These are phyloP conservation scores for Parietaria judaica DNA, from an alignment of 306 rosid species.

Conservation along the genomic window DNA sequence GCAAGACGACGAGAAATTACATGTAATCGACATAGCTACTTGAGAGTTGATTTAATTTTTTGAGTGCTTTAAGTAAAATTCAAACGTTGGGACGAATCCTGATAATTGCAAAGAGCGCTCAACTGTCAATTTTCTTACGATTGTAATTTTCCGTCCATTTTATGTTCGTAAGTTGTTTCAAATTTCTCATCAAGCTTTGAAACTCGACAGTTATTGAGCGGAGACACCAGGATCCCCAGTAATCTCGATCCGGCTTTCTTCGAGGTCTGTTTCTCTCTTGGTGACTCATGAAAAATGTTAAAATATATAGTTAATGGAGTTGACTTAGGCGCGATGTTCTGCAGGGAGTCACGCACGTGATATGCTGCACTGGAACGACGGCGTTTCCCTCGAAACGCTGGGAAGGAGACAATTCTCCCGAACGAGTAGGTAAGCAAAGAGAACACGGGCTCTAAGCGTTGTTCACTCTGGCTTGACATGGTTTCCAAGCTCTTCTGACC, in stretches of 20 bases:
- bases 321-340: constrained; percentile 15
- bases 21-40: constrained; percentile 35
- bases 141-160: too few relatives aligned
- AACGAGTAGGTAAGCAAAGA: constrained; percentile 63
- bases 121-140: too few relatives aligned
- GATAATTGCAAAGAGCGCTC: too few relatives aligned
- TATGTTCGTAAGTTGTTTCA: background rate
- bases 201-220: constrained; percentile 60
- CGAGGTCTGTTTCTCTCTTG: constrained; percentile 39
- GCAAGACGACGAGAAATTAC: constrained; percentile 53
- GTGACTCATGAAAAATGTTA: background rate
- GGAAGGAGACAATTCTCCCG: constrained; percentile 88
- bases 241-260: constrained; percentile 74
- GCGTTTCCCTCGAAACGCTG: constrained; percentile 94
- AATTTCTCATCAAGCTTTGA: constrained; percentile 19
- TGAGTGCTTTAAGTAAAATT: background rate
- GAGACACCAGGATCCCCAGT: constrained; percentile 64
- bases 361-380: constrained; percentile 93
- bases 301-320: background rate
- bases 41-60: background rate
- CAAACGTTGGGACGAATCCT: too few relatives aligned
- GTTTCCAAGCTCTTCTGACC: constrained; percentile 14
- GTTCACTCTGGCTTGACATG: background rate
- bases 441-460: background rate
- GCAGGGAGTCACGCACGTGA: constrained; percentile 92